Conservation (phyloP, 805 yeast species). For the Lipomyces kockii region DNA sequence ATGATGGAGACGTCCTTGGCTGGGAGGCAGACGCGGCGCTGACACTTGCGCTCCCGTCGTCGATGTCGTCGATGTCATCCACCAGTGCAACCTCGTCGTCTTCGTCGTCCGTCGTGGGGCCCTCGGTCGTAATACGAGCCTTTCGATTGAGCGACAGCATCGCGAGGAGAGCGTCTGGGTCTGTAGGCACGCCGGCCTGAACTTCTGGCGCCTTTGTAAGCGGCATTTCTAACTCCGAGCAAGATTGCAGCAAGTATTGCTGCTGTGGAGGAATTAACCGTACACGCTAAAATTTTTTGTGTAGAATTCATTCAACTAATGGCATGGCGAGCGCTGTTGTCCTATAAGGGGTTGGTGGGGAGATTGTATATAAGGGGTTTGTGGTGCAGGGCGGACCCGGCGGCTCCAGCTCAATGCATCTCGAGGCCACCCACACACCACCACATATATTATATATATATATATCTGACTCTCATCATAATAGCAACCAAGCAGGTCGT, state of each 20-base stretch:
- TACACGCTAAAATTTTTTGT: no score
- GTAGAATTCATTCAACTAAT: no score
- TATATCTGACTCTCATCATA: background rate
- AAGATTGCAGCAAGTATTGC: background rate
- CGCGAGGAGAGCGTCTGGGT: constrained; percentile 26
- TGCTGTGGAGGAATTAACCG: no score
- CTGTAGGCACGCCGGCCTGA: constrained; percentile 8
- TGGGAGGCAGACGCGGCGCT: constrained; percentile 10
- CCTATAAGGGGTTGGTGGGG: background rate
- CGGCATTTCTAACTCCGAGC: constrained; percentile 14
- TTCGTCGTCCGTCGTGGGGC: constrained; percentile 23
- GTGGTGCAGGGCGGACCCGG: background rate
- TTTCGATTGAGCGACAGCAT: constrained; percentile 24
- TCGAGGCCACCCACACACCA: no score
- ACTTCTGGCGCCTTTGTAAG: constrained; percentile 10
- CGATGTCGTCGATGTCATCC: constrained; percentile 23
- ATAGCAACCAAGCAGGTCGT: background rate
- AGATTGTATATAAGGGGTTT: background rate
- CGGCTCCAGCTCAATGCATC: background rate
- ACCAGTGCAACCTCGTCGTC: constrained; percentile 18
- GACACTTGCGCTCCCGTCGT: constrained; percentile 10
- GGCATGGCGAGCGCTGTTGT: no score
- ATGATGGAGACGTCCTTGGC: constrained; percentile 9
- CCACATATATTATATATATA: no score
- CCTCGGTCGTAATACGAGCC: constrained; percentile 21